Evolutionary conservation across 169 alveolate species (phyloP), one percentile per base, ranked within the genome.

Genomic region (Babesia bigemina): DNA sequence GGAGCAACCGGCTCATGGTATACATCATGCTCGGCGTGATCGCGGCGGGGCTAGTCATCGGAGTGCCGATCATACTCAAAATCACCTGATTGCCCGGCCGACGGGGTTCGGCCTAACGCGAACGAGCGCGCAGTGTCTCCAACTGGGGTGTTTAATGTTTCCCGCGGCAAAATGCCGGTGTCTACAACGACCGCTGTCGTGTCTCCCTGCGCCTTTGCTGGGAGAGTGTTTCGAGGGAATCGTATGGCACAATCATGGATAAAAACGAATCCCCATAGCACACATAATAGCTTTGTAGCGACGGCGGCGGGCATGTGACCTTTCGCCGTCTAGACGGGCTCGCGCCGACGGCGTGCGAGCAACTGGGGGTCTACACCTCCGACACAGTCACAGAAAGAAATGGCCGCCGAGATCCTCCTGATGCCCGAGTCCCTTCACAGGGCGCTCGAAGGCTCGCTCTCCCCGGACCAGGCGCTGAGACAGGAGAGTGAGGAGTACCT

Each of bases 1-100:
- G 77, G 45, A 65, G 87, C 19, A 71, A 75, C 50, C 83, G 77
- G 58, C 63, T 86, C 65, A 78, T 88, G 65, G 70, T 73, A 66
- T 88, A 87, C 84, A 67, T 88, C 17, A 75, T 87, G 13, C n/a
- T 67, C 63, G 77, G 84, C n/a, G 53, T 75, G 8, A 74, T 75
- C 29, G 63, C 75, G 17, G 86, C 52, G 10, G 81, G 84, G 26
- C 14, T 83, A 29, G 29, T 47, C 33, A 47, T 83, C 29, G 70
- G 70, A 42, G 63, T 83, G 29, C 90, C 90, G 0, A 33, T 83
- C 36, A 45, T 83, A 21, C 63, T 83, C 28, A 83, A 75, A 45
- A 21, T 75, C 57, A 47, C 85, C 22, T 82, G 58, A 65, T 13
- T 2, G 50, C 50, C 50, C 14, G 39, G 39, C 39, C 6, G 39